Evolutionary conservation across 2,329 filamentous ascomycete species (phyloP).

Genomic region (Leptographium lundbergii): DNA sequence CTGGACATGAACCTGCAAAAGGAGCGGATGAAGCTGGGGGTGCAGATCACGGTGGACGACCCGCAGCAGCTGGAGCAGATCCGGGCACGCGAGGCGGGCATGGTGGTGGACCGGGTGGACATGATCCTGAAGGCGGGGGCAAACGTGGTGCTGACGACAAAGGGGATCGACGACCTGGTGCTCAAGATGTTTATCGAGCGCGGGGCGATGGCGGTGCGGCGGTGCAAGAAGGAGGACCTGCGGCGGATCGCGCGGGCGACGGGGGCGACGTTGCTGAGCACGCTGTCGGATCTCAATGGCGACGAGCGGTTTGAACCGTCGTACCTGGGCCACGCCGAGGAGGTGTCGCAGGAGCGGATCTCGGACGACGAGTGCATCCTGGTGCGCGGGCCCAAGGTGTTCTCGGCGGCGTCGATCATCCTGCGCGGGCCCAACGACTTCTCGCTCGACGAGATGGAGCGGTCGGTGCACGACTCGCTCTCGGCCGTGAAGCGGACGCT

Average conservation of each 20-base stretch:
- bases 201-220: slow-evolving; percentile 87
- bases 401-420: slow-evolving; percentile 90
- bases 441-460: slow-evolving; percentile 97
- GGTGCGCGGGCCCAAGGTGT: slow-evolving; percentile 87
- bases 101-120: slow-evolving; percentile 86
- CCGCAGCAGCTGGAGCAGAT: slow-evolving; percentile 97
- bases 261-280: slow-evolving; percentile 83
- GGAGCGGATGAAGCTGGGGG: slow-evolving; percentile 97
- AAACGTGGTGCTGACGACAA: slow-evolving; percentile 92
- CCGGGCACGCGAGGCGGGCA: slow-evolving; percentile 78
- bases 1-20: slow-evolving; percentile 98
- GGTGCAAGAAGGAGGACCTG: slow-evolving; percentile 98
- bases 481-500: slow-evolving; percentile 95
- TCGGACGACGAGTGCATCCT: slow-evolving; percentile 98
- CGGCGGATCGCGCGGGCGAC: slow-evolving; percentile 92
- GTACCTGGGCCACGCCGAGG: slow-evolving; percentile 80
- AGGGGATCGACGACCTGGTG: slow-evolving; percentile 94
- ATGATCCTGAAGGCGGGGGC: slow-evolving; percentile 96
- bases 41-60: slow-evolving; percentile 96
- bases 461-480: slow-evolving; percentile 91
- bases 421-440: slow-evolving; percentile 93
- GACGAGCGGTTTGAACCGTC: slow-evolving; percentile 93
- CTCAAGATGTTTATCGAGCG: slow-evolving; percentile 90
- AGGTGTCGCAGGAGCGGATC: slow-evolving; percentile 96
- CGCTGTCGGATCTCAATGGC: slow-evolving; percentile 89